phyloP scores from a whole-genome alignment of 441 rosid species.

The Macaranga tanarius region DNA sequence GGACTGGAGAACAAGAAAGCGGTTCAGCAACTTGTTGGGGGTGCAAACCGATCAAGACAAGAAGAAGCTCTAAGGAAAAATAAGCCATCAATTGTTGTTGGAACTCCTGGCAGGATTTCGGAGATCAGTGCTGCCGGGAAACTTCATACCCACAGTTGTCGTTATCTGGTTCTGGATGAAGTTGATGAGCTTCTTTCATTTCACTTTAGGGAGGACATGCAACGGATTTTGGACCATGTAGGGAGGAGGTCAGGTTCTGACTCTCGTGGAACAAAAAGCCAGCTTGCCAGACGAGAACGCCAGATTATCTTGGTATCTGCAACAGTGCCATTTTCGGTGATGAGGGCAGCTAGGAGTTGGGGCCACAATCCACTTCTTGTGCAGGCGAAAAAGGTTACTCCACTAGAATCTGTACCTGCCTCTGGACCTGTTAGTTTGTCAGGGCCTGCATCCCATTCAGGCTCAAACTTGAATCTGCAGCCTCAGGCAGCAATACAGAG shows the following conservation, averaged over 20 bases:
- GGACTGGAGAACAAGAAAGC: conserved; percentile 71
- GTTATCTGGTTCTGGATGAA: conserved; percentile 82
- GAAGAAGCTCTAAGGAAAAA: conserved; percentile 95
- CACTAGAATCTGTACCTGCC: conserved; percentile 54
- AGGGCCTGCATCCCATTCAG: conserved; percentile 37
- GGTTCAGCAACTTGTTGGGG: conserved; percentile 95
- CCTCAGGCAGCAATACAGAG: conserved; percentile 56
- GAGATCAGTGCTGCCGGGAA: conserved; percentile 90
- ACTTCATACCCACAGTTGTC: conserved; percentile 83
- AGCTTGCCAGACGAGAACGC: conserved; percentile 40
- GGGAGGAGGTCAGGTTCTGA: conserved; percentile 68
- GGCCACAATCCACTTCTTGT: conserved; percentile 71
- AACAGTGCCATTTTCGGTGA: conserved; percentile 81
- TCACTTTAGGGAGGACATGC: conserved; percentile 83
- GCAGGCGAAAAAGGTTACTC: conserved; percentile 59
- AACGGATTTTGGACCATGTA: conserved; percentile 78
- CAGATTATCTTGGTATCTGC: conserved; percentile 81
- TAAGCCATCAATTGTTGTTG: conserved; percentile 81
- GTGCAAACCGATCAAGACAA: conserved; percentile 91
- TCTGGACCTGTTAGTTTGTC: conserved; percentile 47
- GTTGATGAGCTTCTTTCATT: conserved; percentile 88
- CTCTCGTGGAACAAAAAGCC: conserved; percentile 32
- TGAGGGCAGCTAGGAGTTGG: conserved; percentile 91
- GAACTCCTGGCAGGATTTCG: conserved; percentile 89
- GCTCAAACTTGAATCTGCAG: conserved; percentile 38